A percentile compares a stretch with the other conserved stretches of the same genome.
These are phyloP conservation scores for Schwanniomyces polymorphus DNA, from an alignment of 805 yeast genomes.

Conservation along the genomic window DNA sequence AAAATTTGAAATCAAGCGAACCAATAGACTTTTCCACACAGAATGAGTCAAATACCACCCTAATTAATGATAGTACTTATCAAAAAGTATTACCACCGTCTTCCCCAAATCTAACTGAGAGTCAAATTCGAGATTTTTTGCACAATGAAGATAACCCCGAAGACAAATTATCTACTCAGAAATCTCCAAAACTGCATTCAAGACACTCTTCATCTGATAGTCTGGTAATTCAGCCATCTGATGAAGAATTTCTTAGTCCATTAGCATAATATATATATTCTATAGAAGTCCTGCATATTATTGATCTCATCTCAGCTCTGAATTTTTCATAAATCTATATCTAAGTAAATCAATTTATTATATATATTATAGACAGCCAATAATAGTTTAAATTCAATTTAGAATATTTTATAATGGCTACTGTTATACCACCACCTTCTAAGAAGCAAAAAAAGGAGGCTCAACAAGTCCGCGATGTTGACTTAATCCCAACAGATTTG, in stretches of 20 bases:
- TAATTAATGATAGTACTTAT: not conserved
- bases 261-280: not conserved
- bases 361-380: not conserved
- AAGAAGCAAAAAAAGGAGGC: constrained; percentile 84
- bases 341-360: constrained; percentile 6
- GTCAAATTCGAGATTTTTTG: constrained; percentile 6
- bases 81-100: constrained; percentile 13
- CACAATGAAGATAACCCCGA: not conserved
- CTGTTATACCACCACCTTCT: constrained; percentile 89
- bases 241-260: constrained; percentile 28
- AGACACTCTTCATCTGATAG: not conserved
- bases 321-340: not conserved
- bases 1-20: not conserved
- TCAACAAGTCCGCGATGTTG: constrained; percentile 76
- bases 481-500: constrained; percentile 69
- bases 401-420: constrained; percentile 61
- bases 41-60: not conserved
- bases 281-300: not conserved
- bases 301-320: not conserved
- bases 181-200: not conserved
- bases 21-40: not conserved
- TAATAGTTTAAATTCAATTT: not conserved
- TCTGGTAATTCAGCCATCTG: constrained; percentile 33
- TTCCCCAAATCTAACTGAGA: constrained; percentile 13
- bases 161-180: not conserved